Conservation (phyloP, 345 rosid genomes). For the Salix exigua region DNA sequence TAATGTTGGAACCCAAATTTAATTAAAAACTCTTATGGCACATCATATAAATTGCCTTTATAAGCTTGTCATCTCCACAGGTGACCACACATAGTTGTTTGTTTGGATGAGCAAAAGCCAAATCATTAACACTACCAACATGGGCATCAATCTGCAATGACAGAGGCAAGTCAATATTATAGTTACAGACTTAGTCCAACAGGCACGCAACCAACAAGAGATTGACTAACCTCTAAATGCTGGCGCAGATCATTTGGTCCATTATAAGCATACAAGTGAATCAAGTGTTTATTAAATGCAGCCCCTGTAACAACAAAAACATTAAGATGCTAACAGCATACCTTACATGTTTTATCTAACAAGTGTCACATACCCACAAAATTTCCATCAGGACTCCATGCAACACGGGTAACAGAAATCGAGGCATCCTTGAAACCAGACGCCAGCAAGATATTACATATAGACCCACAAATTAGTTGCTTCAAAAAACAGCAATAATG, state of each 20-base stretch:
- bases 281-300: constrained; percentile 66
- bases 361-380: constrained; percentile 37
- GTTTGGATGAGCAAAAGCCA: constrained; percentile 83
- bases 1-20: constrained; percentile 2
- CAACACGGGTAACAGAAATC: constrained; percentile 28
- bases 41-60: constrained; percentile 51
- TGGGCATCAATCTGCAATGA: constrained; percentile 75
- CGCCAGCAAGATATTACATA: constrained; percentile 18
- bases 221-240: constrained; percentile 50
- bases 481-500: background rate
- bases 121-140: constrained; percentile 76
- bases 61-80: constrained; percentile 86
- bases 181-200: constrained; percentile 6
- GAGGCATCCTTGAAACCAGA: constrained; percentile 24
- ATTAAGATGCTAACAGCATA: constrained; percentile 22
- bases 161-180: constrained; percentile 18
- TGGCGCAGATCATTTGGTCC: constrained; percentile 55
- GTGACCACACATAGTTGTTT: constrained; percentile 74
- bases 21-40: background rate
- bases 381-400: constrained; percentile 36
- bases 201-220: background rate
- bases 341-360: background rate
- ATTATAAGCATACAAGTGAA: constrained; percentile 58
- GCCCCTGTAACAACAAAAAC: constrained; percentile 47
- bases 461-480: background rate